These are phyloP conservation scores for Aspergillus fumigatiaffinis DNA, from an alignment of 2,329 filamentous ascomycete genomes.

Conservation along the genomic window DNA sequence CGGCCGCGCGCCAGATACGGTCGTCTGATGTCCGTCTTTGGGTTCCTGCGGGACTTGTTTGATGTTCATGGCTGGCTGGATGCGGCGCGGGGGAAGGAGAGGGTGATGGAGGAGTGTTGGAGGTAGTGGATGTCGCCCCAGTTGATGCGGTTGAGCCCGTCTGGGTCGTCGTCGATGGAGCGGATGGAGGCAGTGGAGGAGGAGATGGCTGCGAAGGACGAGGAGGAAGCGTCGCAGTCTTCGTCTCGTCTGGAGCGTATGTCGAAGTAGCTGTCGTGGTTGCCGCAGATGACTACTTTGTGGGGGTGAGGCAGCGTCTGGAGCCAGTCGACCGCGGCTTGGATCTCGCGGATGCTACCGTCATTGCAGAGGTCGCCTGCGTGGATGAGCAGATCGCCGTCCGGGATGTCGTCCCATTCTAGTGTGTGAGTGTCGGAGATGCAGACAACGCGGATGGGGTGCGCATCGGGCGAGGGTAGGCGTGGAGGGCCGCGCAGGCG, in stretches of 20 bases:
- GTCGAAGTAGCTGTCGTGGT: conserved; percentile 87
- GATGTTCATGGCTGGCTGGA: conserved; percentile 44
- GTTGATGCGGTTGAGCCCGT: conserved; percentile 52
- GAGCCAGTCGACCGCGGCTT: conserved; percentile 82
- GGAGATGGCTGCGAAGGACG: conserved; percentile 27
- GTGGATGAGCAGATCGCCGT: conserved; percentile 83
- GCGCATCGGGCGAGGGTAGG: conserved; percentile 50
- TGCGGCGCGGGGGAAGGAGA: conserved; percentile 53
- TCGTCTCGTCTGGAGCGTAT: conserved; percentile 54
- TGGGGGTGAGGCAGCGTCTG: conserved; percentile 67
- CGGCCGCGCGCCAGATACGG: conserved; percentile 20
- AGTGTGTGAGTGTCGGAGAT: conserved; percentile 87
- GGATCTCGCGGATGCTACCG: conserved; percentile 69
- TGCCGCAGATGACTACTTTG: conserved; percentile 80
- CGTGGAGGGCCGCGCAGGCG: conserved; percentile 65
- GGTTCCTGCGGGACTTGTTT: conserved; percentile 34
- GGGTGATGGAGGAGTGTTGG: conserved; percentile 61
- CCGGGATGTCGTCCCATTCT: conserved; percentile 46
- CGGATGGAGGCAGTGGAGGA: conserved; percentile 35
- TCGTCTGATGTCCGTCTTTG: conserved; percentile 20
- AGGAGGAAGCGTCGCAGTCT: conserved; percentile 43
- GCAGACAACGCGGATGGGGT: conserved; percentile 72
- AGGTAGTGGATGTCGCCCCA: conserved; percentile 71
- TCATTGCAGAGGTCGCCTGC: conserved; percentile 77
- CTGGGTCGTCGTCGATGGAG: conserved; percentile 39